Base-by-base conservation (phyloP, 257 asterid species). In the Primulina tabacum region DNA sequence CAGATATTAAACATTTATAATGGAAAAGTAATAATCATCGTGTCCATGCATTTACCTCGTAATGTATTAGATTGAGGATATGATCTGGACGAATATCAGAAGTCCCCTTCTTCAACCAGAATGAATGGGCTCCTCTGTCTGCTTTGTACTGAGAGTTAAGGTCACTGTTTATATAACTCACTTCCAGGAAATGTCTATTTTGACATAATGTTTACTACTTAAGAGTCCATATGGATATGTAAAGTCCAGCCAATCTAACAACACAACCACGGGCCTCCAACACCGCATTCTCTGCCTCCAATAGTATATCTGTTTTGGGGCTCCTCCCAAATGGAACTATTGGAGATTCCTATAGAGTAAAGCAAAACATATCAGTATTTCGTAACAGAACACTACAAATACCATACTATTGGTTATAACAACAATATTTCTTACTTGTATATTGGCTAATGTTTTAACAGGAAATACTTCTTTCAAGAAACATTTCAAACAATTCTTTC, bases 51-150 rank as follows among this genome's bases (percentile, higher is more conserved):
- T 66, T 60, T 66, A 92, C 99, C 97, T 94, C 99, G 37, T 94
- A 94, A 78, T 89, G 96, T 68, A 94, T 88, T 68, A 90, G 87
- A 77, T 94, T 94, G 70, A 94, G 89, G 75, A 94, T 89, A 82
- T 94, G 99, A 83, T 91, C 99, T 6, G 97, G 93, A 28, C 92
- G 95, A 85, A 77, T 12, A 57, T 94, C 97, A 50, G 9, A 1
- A 34, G 76, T 84, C 75, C 96, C 95, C 84, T 94, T 94, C 72
- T 78, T 83, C 86, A 94, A 82, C 97, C 97, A 94, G 78, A 83
- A 87, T 4, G 75, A 65, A 77, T 91, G 99, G 30, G 97, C 92
- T 71, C 97, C 97, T 82, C 96, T 86, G 81, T 89, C 97, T 69
- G 74, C 92, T 79, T 86, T 83, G 97, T 92, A 69, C 60, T 65